A percentile compares a stretch with the other conserved stretches of the same genome.
Evolutionary conservation across 257 asterid species (phyloP).

Genomic region (Cordia subcordata): DNA sequence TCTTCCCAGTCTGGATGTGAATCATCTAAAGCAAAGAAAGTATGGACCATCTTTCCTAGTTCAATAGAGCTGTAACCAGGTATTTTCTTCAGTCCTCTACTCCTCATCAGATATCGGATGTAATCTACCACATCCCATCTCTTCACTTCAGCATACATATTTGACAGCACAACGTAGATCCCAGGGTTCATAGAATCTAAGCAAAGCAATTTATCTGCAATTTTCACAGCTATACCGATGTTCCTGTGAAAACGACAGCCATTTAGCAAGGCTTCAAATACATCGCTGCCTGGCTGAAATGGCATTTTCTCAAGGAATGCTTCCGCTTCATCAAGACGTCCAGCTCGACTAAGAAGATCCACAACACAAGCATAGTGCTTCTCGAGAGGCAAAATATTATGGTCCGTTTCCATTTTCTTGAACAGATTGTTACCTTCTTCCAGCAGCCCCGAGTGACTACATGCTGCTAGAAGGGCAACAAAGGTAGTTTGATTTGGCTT

Average conservation of each 20-base stretch:
- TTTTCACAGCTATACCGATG: constrained; percentile 48
- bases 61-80: constrained; percentile 90
- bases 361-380: constrained; percentile 83
- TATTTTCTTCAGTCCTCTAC: constrained; percentile 61
- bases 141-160: constrained; percentile 67
- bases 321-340: constrained; percentile 61
- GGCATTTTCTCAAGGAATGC: constrained; percentile 53
- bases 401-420: constrained; percentile 44
- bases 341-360: constrained; percentile 88
- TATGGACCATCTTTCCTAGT: constrained; percentile 54
- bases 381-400: constrained; percentile 50
- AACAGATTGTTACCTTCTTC: constrained; percentile 61
- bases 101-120: constrained; percentile 66
- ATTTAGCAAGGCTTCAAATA: constrained; percentile 77
- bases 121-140: constrained; percentile 63
- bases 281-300: constrained; percentile 33
- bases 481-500: constrained; percentile 69
- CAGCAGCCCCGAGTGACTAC: constrained; percentile 85
- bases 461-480: constrained; percentile 65
- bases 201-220: constrained; percentile 16
- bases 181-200: constrained; percentile 12
- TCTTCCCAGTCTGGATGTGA: constrained; percentile 51
- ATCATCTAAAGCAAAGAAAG: constrained; percentile 72
- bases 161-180: constrained; percentile 59
- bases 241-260: constrained; percentile 68